A percentile compares a stretch with the other conserved stretches of the same genome.
Evolutionary conservation across 1,284 basidiomycete species (phyloP).

Genomic region (Coniferiporia weirii): DNA sequence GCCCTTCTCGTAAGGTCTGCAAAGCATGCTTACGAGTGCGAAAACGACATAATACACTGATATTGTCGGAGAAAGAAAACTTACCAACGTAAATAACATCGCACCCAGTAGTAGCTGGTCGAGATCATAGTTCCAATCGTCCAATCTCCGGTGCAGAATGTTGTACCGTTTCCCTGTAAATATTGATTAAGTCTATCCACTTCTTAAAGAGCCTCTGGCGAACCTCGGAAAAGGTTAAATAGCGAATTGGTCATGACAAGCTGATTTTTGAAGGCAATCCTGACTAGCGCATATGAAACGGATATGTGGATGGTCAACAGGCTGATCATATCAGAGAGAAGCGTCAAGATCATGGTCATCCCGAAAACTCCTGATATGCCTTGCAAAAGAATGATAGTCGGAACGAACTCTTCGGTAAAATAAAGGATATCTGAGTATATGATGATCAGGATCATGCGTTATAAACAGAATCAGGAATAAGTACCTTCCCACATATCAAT

Average conservation of each 20-base stretch:
- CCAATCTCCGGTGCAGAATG: conserved; percentile 74
- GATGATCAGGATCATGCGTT: neutral
- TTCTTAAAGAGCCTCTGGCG: conserved; percentile 21
- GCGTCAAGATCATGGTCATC: conserved; percentile 63
- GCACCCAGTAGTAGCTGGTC: conserved; percentile 95
- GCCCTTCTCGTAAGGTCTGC: conserved; percentile 3
- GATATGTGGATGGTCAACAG: conserved; percentile 73
- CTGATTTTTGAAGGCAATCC: conserved; percentile 60
- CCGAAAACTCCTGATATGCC: conserved; percentile 60
- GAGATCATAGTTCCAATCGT: conserved; percentile 87
- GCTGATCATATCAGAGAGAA: conserved; percentile 61
- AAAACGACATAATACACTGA: conserved; percentile 83
- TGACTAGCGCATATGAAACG: conserved; percentile 65
- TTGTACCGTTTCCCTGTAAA: conserved; percentile 80
- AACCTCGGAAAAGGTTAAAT: conserved; percentile 94
- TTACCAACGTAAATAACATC: conserved; percentile 87
- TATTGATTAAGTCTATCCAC: neutral
- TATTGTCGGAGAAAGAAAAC: conserved; percentile 90
- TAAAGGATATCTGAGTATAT: conserved; percentile 28
- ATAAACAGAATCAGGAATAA: conserved; percentile 29
- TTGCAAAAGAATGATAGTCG: conserved; percentile 42
- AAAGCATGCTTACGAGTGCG: conserved; percentile 49
- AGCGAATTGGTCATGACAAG: conserved; percentile 61
- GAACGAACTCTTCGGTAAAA: conserved; percentile 37
- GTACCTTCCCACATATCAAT: conserved; percentile 66